Base-by-base conservation (phyloP, 768 basidiomycete genomes). In the Podaxis sp. region DNA sequence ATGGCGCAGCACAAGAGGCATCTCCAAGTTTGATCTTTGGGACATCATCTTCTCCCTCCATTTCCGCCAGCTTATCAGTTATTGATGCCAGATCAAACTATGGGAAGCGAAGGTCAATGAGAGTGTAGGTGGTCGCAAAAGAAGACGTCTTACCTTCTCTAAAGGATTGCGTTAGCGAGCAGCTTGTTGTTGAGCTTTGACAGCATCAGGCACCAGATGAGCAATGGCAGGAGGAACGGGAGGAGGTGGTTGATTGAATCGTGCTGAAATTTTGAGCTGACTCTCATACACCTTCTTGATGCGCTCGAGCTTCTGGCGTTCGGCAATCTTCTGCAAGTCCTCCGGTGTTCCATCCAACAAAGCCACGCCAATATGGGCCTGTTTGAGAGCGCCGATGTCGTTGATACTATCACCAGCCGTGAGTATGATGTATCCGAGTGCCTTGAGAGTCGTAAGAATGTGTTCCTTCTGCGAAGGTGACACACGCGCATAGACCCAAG, bases 361-460 rank as follows among this genome's bases (percentile, higher is more conserved):
- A 1, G 96, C 96, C 30, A 99, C 92, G 56, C 97, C 96, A 63
- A 99, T 90, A 73, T 99, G 95, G 0, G 97, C 97, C 73, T 97
- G 95, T 75, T 99, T 99, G 57, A 99, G 84, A 2, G 97, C 97
- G 24, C 97, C 97, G 55, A 99, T 96, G 66, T 99, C 97, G 72
- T 99, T 99, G 3, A 97, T 99, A 33, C 97, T 96, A 72, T 99
- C 97, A 57, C 97, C 97, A 4, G 96, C 97, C 97, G 98, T 99
- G 56, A 99, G 82, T 0, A 96, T 99, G 15, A 83, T 84, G 72
- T 94, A 99, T 22, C 96, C 96, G 26, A 97, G 86, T 2, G 82
- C 81, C 73, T 95, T 95, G 58, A 6, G 90, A 6, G 90, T 90
- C 0, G 95, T 93, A 52, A 99, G 83, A 75, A 99, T 99, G 74